Base-by-base conservation (phyloP, 306 rosid genomes). In the Phaseolus lunatus region DNA sequence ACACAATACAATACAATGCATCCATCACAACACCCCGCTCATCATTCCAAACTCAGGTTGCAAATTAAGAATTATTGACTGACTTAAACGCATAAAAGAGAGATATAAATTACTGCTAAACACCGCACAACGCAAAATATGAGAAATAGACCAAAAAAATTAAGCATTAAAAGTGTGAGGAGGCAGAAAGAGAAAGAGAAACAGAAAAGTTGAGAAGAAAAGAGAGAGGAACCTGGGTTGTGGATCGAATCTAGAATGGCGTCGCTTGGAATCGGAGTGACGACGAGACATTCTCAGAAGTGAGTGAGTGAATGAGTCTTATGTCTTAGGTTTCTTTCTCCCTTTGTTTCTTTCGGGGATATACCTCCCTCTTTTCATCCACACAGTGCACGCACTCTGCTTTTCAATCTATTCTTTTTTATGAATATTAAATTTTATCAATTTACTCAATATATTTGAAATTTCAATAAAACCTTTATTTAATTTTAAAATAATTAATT, bases 181-280 rank as follows among this genome's bases (percentile, higher is more conserved):
- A 39, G 44, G 44, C 3, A 39, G 44, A 39, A 9, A 39, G 13
- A 39, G 44, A 39, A 9, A 39, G 44, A 48, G 19, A 7, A 7
- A 18, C 1, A 19, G 20, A 18, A 52, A 18, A 23, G 14, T 9
- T 10, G 33, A 20, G 58, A 29, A 6, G 19, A 16, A 15, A 33
- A 27, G 23, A 11, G 31, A 26, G 5, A 68, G 24, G 4, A 22
- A 23, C 58, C 97, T 85, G 39, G 91, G 83, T 39, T 92, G 83
- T 49, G 89, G 80, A 79, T 89, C 91, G 66, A 90, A 89, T 70
- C 87, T 77, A 66, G 92, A 88, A 77, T 85, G 91, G 77, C 85
- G 86, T 48, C 92, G 87, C 73, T 75, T 87, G 23, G 91, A 83
- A 69, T 90, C 91, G 58, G 88, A 89, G 49, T 86, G 91, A 49